Base-by-base conservation (phyloP, 2,329 filamentous ascomycete genomes). In the Colletotrichum phormii region DNA sequence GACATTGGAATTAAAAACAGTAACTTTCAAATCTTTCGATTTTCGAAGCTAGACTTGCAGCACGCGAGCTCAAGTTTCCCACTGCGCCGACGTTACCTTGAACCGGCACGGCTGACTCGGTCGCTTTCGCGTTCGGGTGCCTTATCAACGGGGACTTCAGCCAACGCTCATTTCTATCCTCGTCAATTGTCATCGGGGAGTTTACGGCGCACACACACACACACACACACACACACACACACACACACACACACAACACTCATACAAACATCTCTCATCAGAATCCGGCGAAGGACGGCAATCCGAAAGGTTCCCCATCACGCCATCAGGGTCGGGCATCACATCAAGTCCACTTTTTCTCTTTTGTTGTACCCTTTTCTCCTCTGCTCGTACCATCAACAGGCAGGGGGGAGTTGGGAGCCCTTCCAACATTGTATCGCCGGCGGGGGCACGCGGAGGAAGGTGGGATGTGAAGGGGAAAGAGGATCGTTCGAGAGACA, bases 311-410 rank as follows among this genome's bases (percentile, higher is more conserved):
- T 42, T 42, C n/a, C 33, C 8, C 24, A 57, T 55, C 54, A 71
- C 66, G 66, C 66, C 66, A 72, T 64, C 33, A 64, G 33, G 66
- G 60, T 70, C 49, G 60, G 55, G 60, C 60, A 64, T 69, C 70
- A 46, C 64, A 53, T 49, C 60, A 51, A 57, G 11, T 12, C 66
- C 70, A 57, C 70, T 65, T 72, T 64, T 64, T 26, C 61, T 31
- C 18, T 55, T 15, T 42, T n/a, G 12, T 35, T 7, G 22, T 54
- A 24, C 51, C 51, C 24, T n/a, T n/a, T 49, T 18, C 18, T 49
- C 42, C 18, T 49, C 42, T 49, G 42, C 18, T 49, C 42, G 42
- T 49, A 49, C 18, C 31, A 64, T 42, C 46, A 29, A 33, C 12
- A 15, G 46, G 31, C 46, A 54, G 42, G 26, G 60, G 15, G 33